Evolutionary conservation across 768 basidiomycete species (phyloP).

Genomic region (Termitomyces sp.): DNA sequence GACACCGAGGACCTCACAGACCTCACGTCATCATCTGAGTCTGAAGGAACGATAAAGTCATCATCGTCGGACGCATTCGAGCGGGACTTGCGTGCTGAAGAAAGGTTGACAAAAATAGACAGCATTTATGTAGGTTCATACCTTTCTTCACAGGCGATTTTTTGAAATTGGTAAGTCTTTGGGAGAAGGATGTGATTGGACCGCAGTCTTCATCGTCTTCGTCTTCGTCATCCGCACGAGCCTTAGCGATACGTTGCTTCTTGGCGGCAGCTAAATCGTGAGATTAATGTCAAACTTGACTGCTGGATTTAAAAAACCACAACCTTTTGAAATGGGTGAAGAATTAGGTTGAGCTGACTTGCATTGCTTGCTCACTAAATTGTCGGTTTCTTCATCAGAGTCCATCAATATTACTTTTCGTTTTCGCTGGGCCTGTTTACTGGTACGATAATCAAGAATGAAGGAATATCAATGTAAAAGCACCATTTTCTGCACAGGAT

Average conservation of each 20-base stretch:
- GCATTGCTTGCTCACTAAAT: conserved; percentile 18
- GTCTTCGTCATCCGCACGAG: conserved; percentile 45
- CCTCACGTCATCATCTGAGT: conserved; percentile 51
- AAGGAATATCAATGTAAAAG: neutral
- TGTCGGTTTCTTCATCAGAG: conserved; percentile 49
- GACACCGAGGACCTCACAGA: conserved; percentile 48
- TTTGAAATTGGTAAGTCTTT: conserved; percentile 58
- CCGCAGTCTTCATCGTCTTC: conserved; percentile 41
- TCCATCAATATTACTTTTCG: conserved; percentile 67
- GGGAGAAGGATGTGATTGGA: conserved; percentile 44
- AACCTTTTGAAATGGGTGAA: conserved; percentile 35
- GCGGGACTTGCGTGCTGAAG: conserved; percentile 34
- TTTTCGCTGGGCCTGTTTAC: conserved; percentile 40
- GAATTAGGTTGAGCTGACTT: conserved; percentile 26
- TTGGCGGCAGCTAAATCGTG: conserved; percentile 38
- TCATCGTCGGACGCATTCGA: conserved; percentile 50
- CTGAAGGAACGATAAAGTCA: conserved; percentile 68
- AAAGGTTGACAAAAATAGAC: neutral
- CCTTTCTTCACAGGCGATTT: conserved; percentile 56
- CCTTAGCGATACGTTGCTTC: conserved; percentile 52
- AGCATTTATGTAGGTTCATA: conserved; percentile 18
- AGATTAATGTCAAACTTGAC: neutral
- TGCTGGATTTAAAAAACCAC: neutral
- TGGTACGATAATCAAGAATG: neutral
- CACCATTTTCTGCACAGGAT: conserved; percentile 16